phyloP scores from a whole-genome alignment of 805 yeast species.

The Hanseniaspora singularis region DNA sequence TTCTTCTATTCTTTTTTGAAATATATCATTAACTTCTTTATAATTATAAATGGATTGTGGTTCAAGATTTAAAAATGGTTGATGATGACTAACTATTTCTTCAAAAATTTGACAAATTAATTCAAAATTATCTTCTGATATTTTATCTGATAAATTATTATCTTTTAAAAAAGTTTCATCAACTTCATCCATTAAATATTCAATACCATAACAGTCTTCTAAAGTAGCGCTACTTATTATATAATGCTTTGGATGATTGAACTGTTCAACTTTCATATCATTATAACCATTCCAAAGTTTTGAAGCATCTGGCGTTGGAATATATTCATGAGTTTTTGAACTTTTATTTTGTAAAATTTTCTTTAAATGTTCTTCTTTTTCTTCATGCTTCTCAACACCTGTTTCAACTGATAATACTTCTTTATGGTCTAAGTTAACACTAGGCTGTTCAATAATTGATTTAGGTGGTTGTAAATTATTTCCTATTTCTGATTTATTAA shows the following conservation, averaged over 20 bases:
- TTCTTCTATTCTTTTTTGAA: conserved; percentile 31
- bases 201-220: conserved; percentile 83
- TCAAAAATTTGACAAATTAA: conserved; percentile 63
- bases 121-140: conserved; percentile 82
- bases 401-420: conserved; percentile 90
- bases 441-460: conserved; percentile 14
- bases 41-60: conserved; percentile 62
- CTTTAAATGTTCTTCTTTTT: conserved; percentile 90
- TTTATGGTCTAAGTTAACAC: conserved; percentile 36
- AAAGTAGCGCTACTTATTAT: conserved; percentile 87
- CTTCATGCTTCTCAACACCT: conserved; percentile 96
- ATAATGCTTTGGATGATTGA: conserved; percentile 62
- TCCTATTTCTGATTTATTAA: background rate
- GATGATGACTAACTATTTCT: conserved; percentile 59
- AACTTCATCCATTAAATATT: conserved; percentile 78
- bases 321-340: conserved; percentile 39
- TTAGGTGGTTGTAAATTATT: conserved; percentile 12
- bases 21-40: conserved; percentile 50
- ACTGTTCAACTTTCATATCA: conserved; percentile 56
- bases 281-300: conserved; percentile 65
- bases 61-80: conserved; percentile 80
- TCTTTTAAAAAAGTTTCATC: conserved; percentile 58
- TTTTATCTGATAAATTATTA: conserved; percentile 31
- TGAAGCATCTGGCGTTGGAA: conserved; percentile 95
- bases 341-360: conserved; percentile 45